phyloP scores from a whole-genome alignment of 495 filamentous ascomycete species.

The Penicillium cinerascens region DNA sequence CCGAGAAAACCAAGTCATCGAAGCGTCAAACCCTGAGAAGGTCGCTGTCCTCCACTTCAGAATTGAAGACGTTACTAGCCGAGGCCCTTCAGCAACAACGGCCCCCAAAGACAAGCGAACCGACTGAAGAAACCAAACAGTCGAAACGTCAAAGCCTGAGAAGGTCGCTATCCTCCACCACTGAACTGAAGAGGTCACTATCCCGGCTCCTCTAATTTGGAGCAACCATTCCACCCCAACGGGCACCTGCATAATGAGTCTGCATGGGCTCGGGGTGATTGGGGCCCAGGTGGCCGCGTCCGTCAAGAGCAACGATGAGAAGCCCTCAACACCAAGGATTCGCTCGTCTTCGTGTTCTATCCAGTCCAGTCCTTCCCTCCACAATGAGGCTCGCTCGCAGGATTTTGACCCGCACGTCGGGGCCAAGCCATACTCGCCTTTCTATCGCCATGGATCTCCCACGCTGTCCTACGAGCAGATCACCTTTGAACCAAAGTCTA shows the following conservation, averaged over 20 bases:
- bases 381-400: constrained; percentile 6
- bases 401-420: constrained; percentile 43
- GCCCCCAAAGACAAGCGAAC: background rate
- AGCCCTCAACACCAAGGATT: constrained; percentile 12
- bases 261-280: constrained; percentile 32
- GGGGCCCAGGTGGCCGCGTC: constrained; percentile 31
- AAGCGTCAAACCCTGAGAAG: constrained; percentile 8
- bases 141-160: constrained; percentile 10
- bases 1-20: constrained; percentile 1
- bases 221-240: background rate
- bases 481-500: constrained; percentile 35
- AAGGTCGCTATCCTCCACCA: constrained; percentile 9
- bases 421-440: constrained; percentile 55
- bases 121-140: background rate
- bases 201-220: constrained; percentile 13
- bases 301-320: constrained; percentile 25
- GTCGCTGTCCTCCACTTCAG: constrained; percentile 6
- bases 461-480: constrained; percentile 46
- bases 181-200: constrained; percentile 5
- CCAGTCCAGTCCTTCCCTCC: constrained; percentile 17
- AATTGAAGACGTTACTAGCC: constrained; percentile 7
- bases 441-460: constrained; percentile 54
- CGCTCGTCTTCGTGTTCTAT: constrained; percentile 13
- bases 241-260: constrained; percentile 16
- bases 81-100: constrained; percentile 13